Evolutionary conservation across 768 basidiomycete species (phyloP).

Genomic region (Exidia glandulosa): DNA sequence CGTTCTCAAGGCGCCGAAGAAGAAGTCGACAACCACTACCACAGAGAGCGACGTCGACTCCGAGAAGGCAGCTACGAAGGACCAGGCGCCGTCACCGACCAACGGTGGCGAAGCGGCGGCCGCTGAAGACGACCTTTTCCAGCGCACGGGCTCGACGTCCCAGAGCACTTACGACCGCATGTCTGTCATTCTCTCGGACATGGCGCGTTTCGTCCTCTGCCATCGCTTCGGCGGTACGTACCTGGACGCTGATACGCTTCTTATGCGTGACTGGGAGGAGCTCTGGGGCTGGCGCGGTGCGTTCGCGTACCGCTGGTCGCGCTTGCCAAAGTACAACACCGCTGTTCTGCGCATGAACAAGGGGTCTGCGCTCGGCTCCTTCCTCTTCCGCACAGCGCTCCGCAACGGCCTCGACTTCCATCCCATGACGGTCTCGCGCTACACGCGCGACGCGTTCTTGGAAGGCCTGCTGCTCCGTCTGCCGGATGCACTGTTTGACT

Average conservation of each 20-base stretch:
- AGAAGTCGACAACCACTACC: constrained; percentile 7
- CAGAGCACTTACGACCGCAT: constrained; percentile 80
- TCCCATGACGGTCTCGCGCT: constrained; percentile 87
- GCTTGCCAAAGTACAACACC: constrained; percentile 88
- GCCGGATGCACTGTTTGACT: constrained; percentile 92
- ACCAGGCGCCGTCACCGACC: constrained; percentile 8
- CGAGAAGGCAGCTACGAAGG: constrained; percentile 5
- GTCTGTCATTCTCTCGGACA: constrained; percentile 89
- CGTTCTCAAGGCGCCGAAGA: constrained; percentile 51
- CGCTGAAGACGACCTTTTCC: constrained; percentile 44
- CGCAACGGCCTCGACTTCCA: constrained; percentile 95
- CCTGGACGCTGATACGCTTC: constrained; percentile 91
- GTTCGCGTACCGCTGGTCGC: constrained; percentile 94
- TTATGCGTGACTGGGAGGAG: constrained; percentile 97
- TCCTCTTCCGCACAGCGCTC: constrained; percentile 88
- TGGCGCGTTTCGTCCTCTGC: constrained; percentile 95
- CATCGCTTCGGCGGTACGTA: constrained; percentile 96
- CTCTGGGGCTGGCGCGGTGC: constrained; percentile 95
- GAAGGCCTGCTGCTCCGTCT: constrained; percentile 77
- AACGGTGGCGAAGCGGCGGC: constrained; percentile 1
- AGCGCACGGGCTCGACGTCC: constrained; percentile 84
- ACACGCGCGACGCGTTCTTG: constrained; percentile 79
- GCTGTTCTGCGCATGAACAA: constrained; percentile 93
- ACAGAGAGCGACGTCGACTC: constrained; percentile 26
- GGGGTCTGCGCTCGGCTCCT: constrained; percentile 80